These are phyloP conservation scores for Acidiella bohemica DNA, from an alignment of 495 filamentous ascomycete genomes.

Conservation along the genomic window DNA sequence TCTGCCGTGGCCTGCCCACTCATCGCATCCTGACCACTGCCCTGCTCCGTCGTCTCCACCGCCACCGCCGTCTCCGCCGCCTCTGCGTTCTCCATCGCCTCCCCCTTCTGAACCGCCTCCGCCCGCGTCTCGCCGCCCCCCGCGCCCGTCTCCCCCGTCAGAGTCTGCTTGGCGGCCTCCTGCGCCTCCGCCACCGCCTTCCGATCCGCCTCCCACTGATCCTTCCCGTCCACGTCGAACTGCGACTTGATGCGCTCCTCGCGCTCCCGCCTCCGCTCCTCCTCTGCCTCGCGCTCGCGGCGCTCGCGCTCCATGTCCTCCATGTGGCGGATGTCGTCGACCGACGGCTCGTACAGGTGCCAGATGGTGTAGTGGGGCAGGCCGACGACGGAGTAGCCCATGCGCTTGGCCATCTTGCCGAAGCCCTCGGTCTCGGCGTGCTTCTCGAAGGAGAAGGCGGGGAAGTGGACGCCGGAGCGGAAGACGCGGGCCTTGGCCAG, in stretches of 20 bases:
- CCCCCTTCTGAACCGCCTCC: background rate
- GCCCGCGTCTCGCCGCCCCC: background rate
- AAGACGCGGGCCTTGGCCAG: constrained; percentile 93
- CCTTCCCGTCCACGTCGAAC: constrained; percentile 37
- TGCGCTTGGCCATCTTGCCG: constrained; percentile 97
- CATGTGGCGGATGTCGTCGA: constrained; percentile 96
- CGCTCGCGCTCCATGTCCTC: constrained; percentile 82
- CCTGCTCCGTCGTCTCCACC: background rate
- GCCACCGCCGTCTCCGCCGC: background rate
- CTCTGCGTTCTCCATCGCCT: background rate
- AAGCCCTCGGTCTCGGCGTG: constrained; percentile 98
- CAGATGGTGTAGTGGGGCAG: constrained; percentile 98
- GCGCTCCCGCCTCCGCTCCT: constrained; percentile 52
- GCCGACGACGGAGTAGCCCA: constrained; percentile 92
- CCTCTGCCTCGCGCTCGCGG: constrained; percentile 52
- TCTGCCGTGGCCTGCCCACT: too few species aligned
- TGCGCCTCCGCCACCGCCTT: constrained; percentile 50
- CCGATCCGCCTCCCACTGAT: constrained; percentile 73
- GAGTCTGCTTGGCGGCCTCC: constrained; percentile 36
- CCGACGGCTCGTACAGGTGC: constrained; percentile 97
- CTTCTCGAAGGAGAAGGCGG: constrained; percentile 96
- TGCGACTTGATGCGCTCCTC: constrained; percentile 55
- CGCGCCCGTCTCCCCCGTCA: constrained; percentile 7
- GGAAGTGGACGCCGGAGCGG: constrained; percentile 89
- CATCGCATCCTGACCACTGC: background rate